Conservation (phyloP, 1,284 basidiomycete species). For the Somion occarium region DNA sequence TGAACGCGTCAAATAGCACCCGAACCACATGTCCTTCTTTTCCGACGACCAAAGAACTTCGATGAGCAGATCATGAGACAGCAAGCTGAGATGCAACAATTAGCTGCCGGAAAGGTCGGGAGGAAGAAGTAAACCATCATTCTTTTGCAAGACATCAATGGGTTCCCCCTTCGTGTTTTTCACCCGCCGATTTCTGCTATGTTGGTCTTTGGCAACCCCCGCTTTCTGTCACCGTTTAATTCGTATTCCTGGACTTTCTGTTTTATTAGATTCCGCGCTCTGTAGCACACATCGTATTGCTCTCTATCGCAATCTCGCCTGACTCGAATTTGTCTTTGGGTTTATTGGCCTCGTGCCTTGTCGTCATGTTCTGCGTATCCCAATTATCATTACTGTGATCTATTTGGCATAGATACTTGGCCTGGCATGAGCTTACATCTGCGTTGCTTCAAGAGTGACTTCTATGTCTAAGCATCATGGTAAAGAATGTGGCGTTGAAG, state of each 20-base stretch:
- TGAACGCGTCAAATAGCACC: constrained; percentile 50
- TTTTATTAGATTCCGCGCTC: background rate
- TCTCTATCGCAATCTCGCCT: background rate
- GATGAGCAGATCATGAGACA: constrained; percentile 28
- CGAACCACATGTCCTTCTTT: constrained; percentile 82
- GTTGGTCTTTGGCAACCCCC: background rate
- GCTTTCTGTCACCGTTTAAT: background rate
- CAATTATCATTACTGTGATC: no score
- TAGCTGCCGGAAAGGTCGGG: constrained; percentile 20
- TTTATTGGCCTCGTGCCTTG: no score
- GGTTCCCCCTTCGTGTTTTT: background rate
- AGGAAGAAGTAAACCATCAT: constrained; percentile 25
- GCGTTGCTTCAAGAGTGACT: no score
- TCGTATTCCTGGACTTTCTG: constrained; percentile 1
- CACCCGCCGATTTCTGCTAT: background rate
- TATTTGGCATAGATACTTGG: no score
- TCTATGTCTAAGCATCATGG: no score
- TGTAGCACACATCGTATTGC: background rate
- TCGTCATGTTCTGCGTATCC: no score
- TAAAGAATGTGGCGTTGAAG: no score
- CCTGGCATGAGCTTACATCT: no score
- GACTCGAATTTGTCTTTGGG: no score
- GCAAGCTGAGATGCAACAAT: constrained; percentile 14
- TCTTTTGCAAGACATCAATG: background rate
- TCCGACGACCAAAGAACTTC: constrained; percentile 68